phyloP scores from a whole-genome alignment of 2,329 filamentous ascomycete species.

The Colletotrichum navitas region DNA sequence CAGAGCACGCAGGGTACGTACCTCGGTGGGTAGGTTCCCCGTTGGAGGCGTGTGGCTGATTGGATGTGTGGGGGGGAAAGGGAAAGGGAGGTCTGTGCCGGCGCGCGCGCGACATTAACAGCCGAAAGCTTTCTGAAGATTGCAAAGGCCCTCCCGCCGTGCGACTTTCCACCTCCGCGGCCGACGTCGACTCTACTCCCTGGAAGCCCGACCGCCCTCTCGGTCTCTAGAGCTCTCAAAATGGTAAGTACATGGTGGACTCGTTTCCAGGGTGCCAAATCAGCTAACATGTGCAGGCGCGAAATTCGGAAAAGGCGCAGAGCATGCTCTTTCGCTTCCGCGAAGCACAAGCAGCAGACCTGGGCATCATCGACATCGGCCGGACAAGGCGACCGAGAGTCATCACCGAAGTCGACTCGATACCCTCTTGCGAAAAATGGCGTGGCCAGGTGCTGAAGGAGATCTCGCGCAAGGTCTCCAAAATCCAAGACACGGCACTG shows the following conservation, averaged over 20 bases:
- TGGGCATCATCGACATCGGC: constrained; percentile 94
- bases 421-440: constrained; percentile 96
- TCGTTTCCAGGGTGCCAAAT: rapidly evolving
- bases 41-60: constrained; percentile 9
- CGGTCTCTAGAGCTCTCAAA: constrained; percentile 16
- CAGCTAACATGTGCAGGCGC: constrained; percentile 71
- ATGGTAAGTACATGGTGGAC: constrained; percentile 13
- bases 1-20: constrained; percentile 1
- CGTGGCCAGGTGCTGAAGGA: constrained; percentile 97
- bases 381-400: constrained; percentile 90
- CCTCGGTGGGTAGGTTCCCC: neutral
- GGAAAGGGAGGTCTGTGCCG: constrained; percentile 25
- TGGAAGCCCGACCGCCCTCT: constrained; percentile 15
- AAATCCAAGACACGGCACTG: constrained; percentile 92
- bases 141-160: neutral
- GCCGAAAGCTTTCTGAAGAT: constrained; percentile 31
- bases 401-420: constrained; percentile 87
- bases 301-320: constrained; percentile 98
- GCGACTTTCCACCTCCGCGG: constrained; percentile 24
- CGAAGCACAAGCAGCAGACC: constrained; percentile 94
- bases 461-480: constrained; percentile 94
- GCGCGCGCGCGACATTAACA: constrained; percentile 22
- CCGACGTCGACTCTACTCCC: neutral
- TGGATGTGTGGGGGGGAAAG: constrained; percentile 5
- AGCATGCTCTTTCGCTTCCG: constrained; percentile 99